Percentiles rank a stretch among this genome's conserved stretches.
These are phyloP conservation scores for Aspergillus novoparasiticus DNA, from an alignment of 2,329 filamentous ascomycete species.

Conservation along the genomic window DNA sequence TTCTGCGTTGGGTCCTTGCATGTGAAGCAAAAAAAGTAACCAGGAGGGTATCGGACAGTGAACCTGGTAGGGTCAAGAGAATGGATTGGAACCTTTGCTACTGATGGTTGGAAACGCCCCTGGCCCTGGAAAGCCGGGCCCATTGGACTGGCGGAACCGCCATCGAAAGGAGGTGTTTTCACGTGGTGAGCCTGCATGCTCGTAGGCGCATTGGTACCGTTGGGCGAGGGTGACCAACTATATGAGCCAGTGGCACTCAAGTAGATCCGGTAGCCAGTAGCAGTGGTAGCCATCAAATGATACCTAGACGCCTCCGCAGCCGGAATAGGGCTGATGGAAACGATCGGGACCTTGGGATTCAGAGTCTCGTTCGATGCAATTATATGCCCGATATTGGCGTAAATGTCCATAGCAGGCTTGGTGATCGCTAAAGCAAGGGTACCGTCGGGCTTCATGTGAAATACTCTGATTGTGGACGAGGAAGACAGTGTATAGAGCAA, in stretches of 20 bases:
- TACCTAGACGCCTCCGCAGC: slow-evolving; percentile 80
- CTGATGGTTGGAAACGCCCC: slow-evolving; percentile 37
- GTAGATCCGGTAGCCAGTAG: slow-evolving; percentile 87
- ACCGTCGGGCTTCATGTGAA: slow-evolving; percentile 72
- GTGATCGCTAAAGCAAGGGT: slow-evolving; percentile 58
- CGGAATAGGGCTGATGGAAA: slow-evolving; percentile 83
- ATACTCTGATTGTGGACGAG: slow-evolving; percentile 85
- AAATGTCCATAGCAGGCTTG: slow-evolving; percentile 55
- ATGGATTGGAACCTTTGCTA: slow-evolving; percentile 50
- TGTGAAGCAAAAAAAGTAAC: slow-evolving; percentile 87
- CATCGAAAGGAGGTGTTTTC: slow-evolving; percentile 75
- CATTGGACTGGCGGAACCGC: slow-evolving; percentile 29
- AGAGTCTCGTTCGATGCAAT: slow-evolving; percentile 70
- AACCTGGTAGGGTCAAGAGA: slow-evolving; percentile 45
- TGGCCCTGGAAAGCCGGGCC: slow-evolving; percentile 26
- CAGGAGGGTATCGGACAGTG: slow-evolving; percentile 70
- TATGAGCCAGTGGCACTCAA: slow-evolving; percentile 82
- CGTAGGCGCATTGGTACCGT: slow-evolving; percentile 70
- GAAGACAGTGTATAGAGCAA: slow-evolving; percentile 91
- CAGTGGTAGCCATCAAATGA: slow-evolving; percentile 86
- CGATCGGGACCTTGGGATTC: slow-evolving; percentile 71
- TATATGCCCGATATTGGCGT: slow-evolving; percentile 81
- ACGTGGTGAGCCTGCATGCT: slow-evolving; percentile 99
- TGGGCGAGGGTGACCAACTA: slow-evolving; percentile 56
- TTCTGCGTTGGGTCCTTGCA: slow-evolving; percentile 61